Evolutionary conservation across 176 grass and related monocot species (phyloP), one percentile per base, ranked within the genome.

Genomic region (Triticum monococcum): DNA sequence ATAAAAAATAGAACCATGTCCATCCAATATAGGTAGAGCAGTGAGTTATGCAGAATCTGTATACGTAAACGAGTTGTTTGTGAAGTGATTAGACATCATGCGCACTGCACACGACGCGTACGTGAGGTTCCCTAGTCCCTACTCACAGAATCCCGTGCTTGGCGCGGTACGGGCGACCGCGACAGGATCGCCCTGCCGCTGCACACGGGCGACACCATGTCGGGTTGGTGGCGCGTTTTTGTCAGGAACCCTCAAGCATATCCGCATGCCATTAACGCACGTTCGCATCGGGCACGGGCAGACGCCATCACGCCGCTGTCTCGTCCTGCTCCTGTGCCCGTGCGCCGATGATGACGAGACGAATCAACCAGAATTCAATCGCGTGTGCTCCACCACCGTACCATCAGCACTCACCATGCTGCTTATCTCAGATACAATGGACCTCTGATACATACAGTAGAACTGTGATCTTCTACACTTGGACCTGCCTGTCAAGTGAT

Each of bases 141-240:
- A 18, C 16, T 18, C 50, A 18, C 50, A 54, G 50, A 54, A 54
- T 54, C 50, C 1, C 50, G 50, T 54, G 50, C 6, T 54, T 54
- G 50, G 16, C 50, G 6, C 48, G 48, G 48, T 52, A 54, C 46
- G 46, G 13, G 46, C 46, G 46, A 50, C 50, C 16, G 14, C 48
- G 48, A 54, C 50, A 0, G 50, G 0, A 54, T 54, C 50, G 5
- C 50, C 50, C 50, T 18, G 50, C 35, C 67, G 18, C 68, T 52
- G 40, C 48, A 40, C 50, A 20, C 67, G 4, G 66, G 25, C 80
- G 33, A 31, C 64, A 69, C 35, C 24, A 24, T 63, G 52, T 14
- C 67, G 10, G 77, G 67, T 73, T 81, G 79, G 86, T 81, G 85
- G 17, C 24, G 68, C 4, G 78, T 75, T 87, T 4, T 57, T 8